Conservation (phyloP, 2,329 filamentous ascomycete species). For the Didymella exigua region DNA sequence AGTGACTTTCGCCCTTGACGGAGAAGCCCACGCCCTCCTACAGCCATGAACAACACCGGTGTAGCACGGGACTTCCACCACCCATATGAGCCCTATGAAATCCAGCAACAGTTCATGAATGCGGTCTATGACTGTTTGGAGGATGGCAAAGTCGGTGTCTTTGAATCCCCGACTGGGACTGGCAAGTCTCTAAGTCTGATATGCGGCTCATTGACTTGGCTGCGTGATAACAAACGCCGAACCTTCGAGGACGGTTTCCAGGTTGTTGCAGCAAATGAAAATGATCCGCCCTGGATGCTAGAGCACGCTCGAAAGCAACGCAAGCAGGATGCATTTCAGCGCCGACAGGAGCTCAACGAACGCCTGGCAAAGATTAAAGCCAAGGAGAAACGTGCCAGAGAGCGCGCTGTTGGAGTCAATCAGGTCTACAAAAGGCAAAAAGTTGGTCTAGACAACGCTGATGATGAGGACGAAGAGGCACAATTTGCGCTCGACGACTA, state of each 20-base stretch:
- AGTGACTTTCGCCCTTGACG: neutral
- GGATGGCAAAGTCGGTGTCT: slow-evolving; percentile 79
- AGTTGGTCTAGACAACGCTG: slow-evolving; percentile 12
- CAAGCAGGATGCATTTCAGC: slow-evolving; percentile 67
- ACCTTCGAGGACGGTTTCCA: slow-evolving; percentile 61
- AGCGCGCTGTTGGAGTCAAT: slow-evolving; percentile 57
- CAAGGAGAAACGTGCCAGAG: slow-evolving; percentile 65
- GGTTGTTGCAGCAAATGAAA: slow-evolving; percentile 57
- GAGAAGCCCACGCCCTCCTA: neutral
- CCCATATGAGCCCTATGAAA: slow-evolving; percentile 84
- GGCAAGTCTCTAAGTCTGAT: slow-evolving; percentile 93
- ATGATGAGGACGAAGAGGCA: slow-evolving; percentile 58
- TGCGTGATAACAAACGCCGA: slow-evolving; percentile 77
- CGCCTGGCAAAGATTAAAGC: slow-evolving; percentile 67
- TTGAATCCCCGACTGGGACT: slow-evolving; percentile 92
- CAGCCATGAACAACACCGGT: slow-evolving; percentile 25
- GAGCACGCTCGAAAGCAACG: slow-evolving; percentile 75
- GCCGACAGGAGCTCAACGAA: slow-evolving; percentile 75
- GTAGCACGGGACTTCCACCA: slow-evolving; percentile 72
- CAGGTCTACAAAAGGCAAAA: slow-evolving; percentile 53
- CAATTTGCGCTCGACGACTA: slow-evolving; percentile 80
- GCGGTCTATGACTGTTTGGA: slow-evolving; percentile 80
- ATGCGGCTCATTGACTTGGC: slow-evolving; percentile 86
- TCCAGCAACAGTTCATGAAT: slow-evolving; percentile 87
- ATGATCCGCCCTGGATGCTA: slow-evolving; percentile 84